These are phyloP conservation scores for Luzula sylvatica DNA, from an alignment of 176 grass and related monocot species.

Conservation along the genomic window DNA sequence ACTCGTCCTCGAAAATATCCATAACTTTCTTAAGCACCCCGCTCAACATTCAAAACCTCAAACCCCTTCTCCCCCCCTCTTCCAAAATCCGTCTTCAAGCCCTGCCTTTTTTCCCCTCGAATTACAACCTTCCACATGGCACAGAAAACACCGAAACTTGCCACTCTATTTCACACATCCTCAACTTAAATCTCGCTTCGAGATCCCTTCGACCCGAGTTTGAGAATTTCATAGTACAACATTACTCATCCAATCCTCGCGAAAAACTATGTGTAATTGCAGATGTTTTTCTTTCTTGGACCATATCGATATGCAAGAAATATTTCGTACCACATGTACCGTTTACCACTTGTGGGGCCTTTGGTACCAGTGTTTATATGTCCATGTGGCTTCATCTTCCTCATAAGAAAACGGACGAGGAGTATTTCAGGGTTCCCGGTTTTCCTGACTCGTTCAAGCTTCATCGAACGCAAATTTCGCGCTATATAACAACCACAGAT, in stretches of 20 bases:
- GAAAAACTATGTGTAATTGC: conserved; percentile 29
- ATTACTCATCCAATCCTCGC: neutral
- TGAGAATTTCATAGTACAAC: conserved; percentile 14
- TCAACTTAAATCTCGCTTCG: conserved; percentile 3
- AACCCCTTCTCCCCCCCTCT: conserved; percentile 11
- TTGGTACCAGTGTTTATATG: conserved; percentile 14
- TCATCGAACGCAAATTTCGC: conserved; percentile 8
- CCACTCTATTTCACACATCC: neutral
- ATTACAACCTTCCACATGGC: conserved; percentile 12
- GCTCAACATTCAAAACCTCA: conserved; percentile 16
- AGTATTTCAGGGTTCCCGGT: conserved; percentile 10
- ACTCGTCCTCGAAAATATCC: neutral
- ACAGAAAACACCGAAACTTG: conserved; percentile 12
- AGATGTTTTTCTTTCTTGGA: conserved; percentile 40
- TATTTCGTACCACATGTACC: conserved; percentile 24
- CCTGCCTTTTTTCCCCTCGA: conserved; percentile 22
- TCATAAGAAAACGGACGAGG: conserved; percentile 13
- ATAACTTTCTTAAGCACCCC: conserved; percentile 38
- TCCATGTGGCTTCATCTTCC: conserved; percentile 30
- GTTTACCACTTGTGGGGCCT: conserved; percentile 34
- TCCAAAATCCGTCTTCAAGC: conserved; percentile 26
- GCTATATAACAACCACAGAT: neutral
- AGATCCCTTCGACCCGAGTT: conserved; percentile 17
- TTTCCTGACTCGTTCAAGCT: conserved; percentile 7
- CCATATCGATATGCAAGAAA: conserved; percentile 11